Evolutionary conservation across 2,329 filamentous ascomycete genomes (phyloP), one percentile per base, ranked within the genome.

Genomic region (Penicillium sp.): DNA sequence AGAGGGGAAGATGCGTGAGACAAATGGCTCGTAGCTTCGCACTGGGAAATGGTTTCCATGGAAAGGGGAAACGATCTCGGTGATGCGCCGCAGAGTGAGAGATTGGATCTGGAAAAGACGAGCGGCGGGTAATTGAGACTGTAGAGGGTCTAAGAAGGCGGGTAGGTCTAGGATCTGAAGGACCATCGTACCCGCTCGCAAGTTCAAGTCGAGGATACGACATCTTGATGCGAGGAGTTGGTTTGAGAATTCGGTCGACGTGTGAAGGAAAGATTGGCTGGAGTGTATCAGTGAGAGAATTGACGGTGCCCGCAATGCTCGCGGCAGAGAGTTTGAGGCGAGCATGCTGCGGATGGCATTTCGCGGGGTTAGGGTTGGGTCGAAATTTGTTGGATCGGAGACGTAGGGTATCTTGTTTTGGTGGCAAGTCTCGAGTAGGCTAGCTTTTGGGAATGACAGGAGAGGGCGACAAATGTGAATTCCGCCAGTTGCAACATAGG

Each of bases 381-480:
- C 90, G 15, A 81, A 75, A 70, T 99, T 99, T 1, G 93, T 97
- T 43, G 81, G 78, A 72, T 99, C 95, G 72, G 95, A 91, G 63
- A 92, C 90, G 90, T 91, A 98, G 0, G 79, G 77, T 10, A 96
- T 78, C 0, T 81, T 76, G 64, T 88, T 83, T n/a, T 83, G 80
- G 61, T 88, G 75, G 70, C 94, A 97, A 86, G 91, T 62, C 70
- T 82, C 54, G 41, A 75, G 35, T 28, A 97, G 81, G 38, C 88
- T 81, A 53, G 86, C 82, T 76, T 98, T 96, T 60, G 83, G 79
- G 70, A 93, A 76, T 5, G 68, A 64, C 10, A 78, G 71, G 6
- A 79, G 71, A 10, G 77, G 76, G 1, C 77, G 73, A 41, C 71
- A 72, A 57, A 78, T 66, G 12, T 70, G 63, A 15, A 78, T 69